Conservation (phyloP, 2,329 filamentous ascomycete genomes). For the Pseudogymnoascus destructans region DNA sequence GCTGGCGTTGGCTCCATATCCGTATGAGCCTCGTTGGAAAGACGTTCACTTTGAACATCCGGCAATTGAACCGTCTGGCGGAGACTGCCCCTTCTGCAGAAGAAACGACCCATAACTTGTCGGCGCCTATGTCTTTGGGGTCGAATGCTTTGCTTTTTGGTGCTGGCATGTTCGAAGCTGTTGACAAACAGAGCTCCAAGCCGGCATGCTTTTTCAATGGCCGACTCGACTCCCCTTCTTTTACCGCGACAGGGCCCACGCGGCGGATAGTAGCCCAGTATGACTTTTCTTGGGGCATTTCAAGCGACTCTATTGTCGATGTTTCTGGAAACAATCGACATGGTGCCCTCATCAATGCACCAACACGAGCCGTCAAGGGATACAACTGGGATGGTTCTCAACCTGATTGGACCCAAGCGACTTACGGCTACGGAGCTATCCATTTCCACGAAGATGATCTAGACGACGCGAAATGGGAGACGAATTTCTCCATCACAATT, state of each 20-base stretch:
- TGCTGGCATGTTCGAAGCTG: conserved; percentile 10
- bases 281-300: conserved; percentile 20
- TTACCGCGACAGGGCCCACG: conserved; percentile 11
- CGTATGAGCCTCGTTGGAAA: conserved; percentile 9
- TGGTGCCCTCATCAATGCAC: conserved; percentile 26
- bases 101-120: not conserved
- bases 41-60: conserved; percentile 9
- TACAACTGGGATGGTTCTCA: conserved; percentile 26
- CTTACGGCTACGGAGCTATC: conserved; percentile 28
- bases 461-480: conserved; percentile 28
- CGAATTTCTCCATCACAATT: conserved; percentile 24
- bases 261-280: conserved; percentile 12
- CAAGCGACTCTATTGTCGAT: conserved; percentile 21
- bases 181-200: not conserved
- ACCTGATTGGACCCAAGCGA: conserved; percentile 25
- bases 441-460: conserved; percentile 30
- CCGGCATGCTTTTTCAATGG: conserved; percentile 17
- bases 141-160: conserved; percentile 8
- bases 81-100: conserved; percentile 3
- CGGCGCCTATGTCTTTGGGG: not conserved
- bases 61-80: conserved; percentile 10
- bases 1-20: conserved; percentile 12
- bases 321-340: conserved; percentile 20
- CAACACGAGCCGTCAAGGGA: conserved; percentile 26
- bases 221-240: conserved; percentile 16